Evolutionary conservation across 768 basidiomycete genomes (phyloP).

Genomic region (Suillus alpinus): DNA sequence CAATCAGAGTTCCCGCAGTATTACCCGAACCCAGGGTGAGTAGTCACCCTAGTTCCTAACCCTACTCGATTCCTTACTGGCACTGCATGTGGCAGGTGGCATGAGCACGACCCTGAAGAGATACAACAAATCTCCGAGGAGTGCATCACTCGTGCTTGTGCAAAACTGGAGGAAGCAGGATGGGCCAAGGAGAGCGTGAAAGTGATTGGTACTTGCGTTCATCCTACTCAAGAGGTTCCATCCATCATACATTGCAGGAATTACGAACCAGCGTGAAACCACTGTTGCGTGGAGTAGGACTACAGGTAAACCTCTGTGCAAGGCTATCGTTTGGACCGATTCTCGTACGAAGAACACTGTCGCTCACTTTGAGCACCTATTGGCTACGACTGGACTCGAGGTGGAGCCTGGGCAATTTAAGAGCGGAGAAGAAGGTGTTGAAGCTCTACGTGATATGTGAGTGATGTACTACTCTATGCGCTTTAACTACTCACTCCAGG

Average conservation of each 20-base stretch:
- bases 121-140: constrained; percentile 70
- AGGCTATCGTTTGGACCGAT: constrained; percentile 95
- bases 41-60: background rate
- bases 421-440: constrained; percentile 67
- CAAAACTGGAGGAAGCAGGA: constrained; percentile 68
- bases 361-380: constrained; percentile 70
- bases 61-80: background rate
- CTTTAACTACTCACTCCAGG: background rate
- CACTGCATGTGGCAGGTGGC: constrained; percentile 60
- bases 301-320: constrained; percentile 87
- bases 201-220: constrained; percentile 71
- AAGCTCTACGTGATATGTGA: constrained; percentile 66
- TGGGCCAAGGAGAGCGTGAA: constrained; percentile 82
- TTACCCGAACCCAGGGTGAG: constrained; percentile 82
- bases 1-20: constrained; percentile 95
- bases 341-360: constrained; percentile 87
- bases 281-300: constrained; percentile 88
- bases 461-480: constrained; percentile 21
- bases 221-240: background rate
- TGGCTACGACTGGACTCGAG: constrained; percentile 73
- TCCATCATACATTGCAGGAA: constrained; percentile 45
- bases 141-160: constrained; percentile 73
- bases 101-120: constrained; percentile 88
- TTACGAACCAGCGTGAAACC: constrained; percentile 98
- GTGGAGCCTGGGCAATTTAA: constrained; percentile 60